Conservation (phyloP, 2,329 filamentous ascomycete species). For the Paracoccidioides brasiliensis region DNA sequence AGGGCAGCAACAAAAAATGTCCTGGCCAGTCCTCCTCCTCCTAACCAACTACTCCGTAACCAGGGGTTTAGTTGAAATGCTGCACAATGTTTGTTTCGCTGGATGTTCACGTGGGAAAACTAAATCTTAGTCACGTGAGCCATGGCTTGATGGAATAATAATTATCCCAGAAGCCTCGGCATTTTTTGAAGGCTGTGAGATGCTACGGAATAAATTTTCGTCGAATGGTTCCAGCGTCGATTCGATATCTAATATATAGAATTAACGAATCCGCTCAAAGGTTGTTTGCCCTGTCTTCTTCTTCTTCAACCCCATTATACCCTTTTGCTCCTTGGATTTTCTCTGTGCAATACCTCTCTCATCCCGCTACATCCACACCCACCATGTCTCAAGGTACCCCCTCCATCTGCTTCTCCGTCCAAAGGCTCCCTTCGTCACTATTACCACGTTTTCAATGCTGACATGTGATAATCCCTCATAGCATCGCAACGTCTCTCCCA, state of each 20-base stretch:
- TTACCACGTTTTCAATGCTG: slow-evolving; percentile 1
- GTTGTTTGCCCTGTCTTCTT: slow-evolving; percentile 2
- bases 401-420: slow-evolving; percentile 9
- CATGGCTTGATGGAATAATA: slow-evolving; percentile 12
- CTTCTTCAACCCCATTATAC: slow-evolving; percentile 3
- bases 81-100: no score
- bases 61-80: no score
- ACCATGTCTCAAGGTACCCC: slow-evolving; percentile 31
- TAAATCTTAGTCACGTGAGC: background rate
- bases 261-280: slow-evolving; percentile 6
- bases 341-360: background rate
- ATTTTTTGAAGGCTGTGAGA: slow-evolving; percentile 14
- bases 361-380: slow-evolving; percentile 5
- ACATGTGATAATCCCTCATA: slow-evolving; percentile 20
- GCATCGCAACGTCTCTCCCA: slow-evolving; percentile 47
- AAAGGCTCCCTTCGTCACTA: slow-evolving; percentile 4
- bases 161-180: slow-evolving; percentile 22
- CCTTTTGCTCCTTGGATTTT: background rate
- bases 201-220: background rate
- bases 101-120: slow-evolving; percentile 1
- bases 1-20: no score
- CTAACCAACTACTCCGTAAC: no score
- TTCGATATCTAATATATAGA: slow-evolving; percentile 5
- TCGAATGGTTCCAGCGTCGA: no score
- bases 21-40: no score